phyloP scores from a whole-genome alignment of 768 basidiomycete species.

The Mrakia gelida region DNA sequence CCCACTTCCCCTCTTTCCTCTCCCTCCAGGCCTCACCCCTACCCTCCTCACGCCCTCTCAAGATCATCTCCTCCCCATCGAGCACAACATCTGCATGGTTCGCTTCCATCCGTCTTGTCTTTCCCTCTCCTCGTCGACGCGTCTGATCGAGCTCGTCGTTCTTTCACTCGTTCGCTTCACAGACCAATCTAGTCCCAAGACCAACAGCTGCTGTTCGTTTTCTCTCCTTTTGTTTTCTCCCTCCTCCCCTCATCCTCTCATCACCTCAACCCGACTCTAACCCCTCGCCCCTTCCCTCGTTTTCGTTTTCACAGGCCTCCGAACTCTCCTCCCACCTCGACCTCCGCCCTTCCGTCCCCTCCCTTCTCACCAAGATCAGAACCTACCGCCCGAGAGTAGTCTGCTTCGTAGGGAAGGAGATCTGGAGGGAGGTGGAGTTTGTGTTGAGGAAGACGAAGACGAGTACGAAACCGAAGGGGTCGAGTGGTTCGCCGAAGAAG shows the following conservation, averaged over 20 bases:
- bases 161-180: background rate
- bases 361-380: conserved; percentile 58
- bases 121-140: conserved; percentile 4
- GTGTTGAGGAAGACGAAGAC: conserved; percentile 31
- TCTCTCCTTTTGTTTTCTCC: conserved; percentile 39
- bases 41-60: conserved; percentile 55
- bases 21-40: conserved; percentile 56
- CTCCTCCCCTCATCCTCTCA: background rate
- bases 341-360: conserved; percentile 52
- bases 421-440: conserved; percentile 51
- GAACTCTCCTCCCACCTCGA: conserved; percentile 42
- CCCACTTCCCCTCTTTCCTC: too few relatives aligned
- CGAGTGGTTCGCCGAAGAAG: background rate
- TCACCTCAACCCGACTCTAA: background rate
- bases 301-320: conserved; percentile 37
- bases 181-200: conserved; percentile 74
- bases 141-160: too few relatives aligned
- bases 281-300: background rate
- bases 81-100: conserved; percentile 64
- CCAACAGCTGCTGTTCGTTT: conserved; percentile 63
- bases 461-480: background rate
- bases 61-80: conserved; percentile 58
- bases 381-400: conserved; percentile 60
- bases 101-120: conserved; percentile 36
- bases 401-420: conserved; percentile 73